Base-by-base conservation (phyloP, 805 yeast species). In the Candida tammaniensis region DNA sequence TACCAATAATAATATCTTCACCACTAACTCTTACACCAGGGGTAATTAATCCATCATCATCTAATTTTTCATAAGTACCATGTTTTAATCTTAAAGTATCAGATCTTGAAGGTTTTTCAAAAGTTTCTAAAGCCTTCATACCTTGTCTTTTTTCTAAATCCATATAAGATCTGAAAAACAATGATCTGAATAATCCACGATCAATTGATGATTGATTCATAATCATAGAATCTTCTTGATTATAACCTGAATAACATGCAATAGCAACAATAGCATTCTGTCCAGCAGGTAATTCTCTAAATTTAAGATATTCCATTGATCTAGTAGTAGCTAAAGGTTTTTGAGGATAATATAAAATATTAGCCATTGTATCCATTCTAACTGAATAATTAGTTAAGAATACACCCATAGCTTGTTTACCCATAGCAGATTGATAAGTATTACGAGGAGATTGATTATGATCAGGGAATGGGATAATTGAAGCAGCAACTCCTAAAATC, bases 381-480 rank as follows among this genome's bases (percentile, higher is more conserved):
- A 91, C 96, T 39, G 82, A 77, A 61, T 91, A 93, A 57, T 93
- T 93, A 4, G 98, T 93, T 52, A 91, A 74, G 62, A 86, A 91
- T 7, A 93, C 98, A 58, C 98, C 98, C 98, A 93, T 93, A 38
- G 98, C 98, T 69, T 93, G 98, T 65, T 93, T 93, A 79, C 98
- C 98, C 98, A 93, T 93, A 45, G 98, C 98, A 59, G 96, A 89
- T 70, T 93, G 98, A 64, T 93, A 93, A 3, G 98, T 93, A 59
- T 93, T 93, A 80, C 98, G 91, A 41, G 98, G 98, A 41, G 97
- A 89, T 72, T 93, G 98, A 64, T 93, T 93, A 64, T 93, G 99
- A 68, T 93, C 98, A 10, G 99, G 99, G 85, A 93, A 93, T 13
- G 99, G 99, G 74, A 93, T 93, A 58, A 93, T 88, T 18, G 96